These are phyloP conservation scores for Ceratocystis colombiana DNA, from an alignment of 2,329 filamentous ascomycete genomes.

Conservation along the genomic window DNA sequence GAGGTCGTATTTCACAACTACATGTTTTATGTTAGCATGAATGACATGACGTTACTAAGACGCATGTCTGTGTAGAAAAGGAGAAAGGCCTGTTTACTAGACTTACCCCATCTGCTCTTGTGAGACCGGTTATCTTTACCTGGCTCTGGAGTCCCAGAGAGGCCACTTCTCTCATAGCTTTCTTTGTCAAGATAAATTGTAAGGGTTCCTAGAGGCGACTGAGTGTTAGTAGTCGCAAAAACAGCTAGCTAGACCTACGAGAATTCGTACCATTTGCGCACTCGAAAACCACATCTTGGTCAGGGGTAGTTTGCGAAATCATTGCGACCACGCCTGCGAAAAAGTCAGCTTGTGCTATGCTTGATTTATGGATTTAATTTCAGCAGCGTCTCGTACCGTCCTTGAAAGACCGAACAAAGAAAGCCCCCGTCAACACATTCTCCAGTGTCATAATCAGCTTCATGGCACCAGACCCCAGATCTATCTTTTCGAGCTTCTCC, in stretches of 20 bases:
- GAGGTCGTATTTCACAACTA: conserved; percentile 70
- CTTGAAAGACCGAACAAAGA: conserved; percentile 81
- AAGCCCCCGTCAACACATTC: conserved; percentile 60
- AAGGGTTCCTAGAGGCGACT: conserved; percentile 48
- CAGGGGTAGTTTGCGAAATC: conserved; percentile 66
- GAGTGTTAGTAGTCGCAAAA: background rate
- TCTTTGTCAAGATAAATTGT: conserved; percentile 70
- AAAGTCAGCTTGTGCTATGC: background rate
- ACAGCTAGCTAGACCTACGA: background rate
- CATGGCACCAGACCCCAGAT: conserved; percentile 44
- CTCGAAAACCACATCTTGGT: conserved; percentile 61
- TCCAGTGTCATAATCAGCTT: conserved; percentile 62
- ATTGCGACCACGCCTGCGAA: conserved; percentile 62
- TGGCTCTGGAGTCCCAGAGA: conserved; percentile 60
- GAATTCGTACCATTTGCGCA: conserved; percentile 51
- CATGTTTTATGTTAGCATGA: conserved; percentile 28
- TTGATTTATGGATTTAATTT: background rate
- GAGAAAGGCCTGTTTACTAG: background rate
- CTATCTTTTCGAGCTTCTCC: conserved; percentile 34
- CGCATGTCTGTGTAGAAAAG: background rate
- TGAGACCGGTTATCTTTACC: conserved; percentile 47
- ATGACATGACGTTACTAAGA: background rate
- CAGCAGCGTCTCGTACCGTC: conserved; percentile 42
- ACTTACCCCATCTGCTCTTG: conserved; percentile 64
- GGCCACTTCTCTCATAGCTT: conserved; percentile 69